Base-by-base conservation (phyloP, 306 rosid species). In the Glycine soja region DNA sequence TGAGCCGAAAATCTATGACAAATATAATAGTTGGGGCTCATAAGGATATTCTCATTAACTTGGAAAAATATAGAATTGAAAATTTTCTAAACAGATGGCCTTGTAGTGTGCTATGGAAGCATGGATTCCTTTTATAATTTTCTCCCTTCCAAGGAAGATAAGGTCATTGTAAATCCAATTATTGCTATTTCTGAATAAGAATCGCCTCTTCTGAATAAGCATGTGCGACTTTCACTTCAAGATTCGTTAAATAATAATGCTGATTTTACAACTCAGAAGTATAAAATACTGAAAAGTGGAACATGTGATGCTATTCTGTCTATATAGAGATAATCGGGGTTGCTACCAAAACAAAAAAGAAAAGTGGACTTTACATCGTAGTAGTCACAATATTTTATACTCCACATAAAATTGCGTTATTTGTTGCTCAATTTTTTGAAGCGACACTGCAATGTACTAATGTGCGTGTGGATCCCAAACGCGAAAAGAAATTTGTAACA, bases 201-300 rank as follows among this genome's bases (percentile, higher is more conserved):
- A 73, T 68, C n/a, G 46, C 40, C 53, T 64, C 65, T 64, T 72
- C 42, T 34, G 74, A 76, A 75, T 47, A 50, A 76, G 75, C 81
- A 81, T 81, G 84, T 78, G 82, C 74, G 4, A 84, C 86, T 77
- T 77, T 81, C 76, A 74, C 81, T 80, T 81, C 34, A 86, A 87
- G 87, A 38, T 77, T 83, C 36, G 78, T 52, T 51, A 66, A 72
- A 72, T 72, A 10, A 78, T 73, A 45, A 83, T 61, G 79, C 76
- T 54, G 73, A 67, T 19, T 52, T 81, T 77, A 58, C 80, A 67
- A 61, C 79, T 87, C 77, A 24, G 30, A 69, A 7, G 62, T 18
- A 75, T 56, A 13, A 43, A 46, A 54, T 11, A 34, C 52, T 58
- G 57, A 77, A 84, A 72, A 36, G 86, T 58, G 45, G 80, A 84